These are phyloP conservation scores for Lentinula sp. DNA, from an alignment of 768 basidiomycete species.

Conservation along the genomic window DNA sequence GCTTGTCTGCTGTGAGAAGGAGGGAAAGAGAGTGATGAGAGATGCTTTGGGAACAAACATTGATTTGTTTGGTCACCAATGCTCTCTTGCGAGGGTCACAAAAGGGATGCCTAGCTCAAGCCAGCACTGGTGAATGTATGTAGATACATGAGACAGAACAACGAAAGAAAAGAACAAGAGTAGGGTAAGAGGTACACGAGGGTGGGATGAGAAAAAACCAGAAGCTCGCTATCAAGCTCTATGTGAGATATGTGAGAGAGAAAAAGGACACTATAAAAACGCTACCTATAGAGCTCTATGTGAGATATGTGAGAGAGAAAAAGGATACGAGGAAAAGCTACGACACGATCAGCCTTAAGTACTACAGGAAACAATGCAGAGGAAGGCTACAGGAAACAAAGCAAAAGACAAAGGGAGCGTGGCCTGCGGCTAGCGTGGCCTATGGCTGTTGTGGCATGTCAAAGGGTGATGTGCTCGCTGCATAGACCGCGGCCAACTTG, in stretches of 20 bases:
- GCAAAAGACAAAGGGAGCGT: not conserved
- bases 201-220: too few relatives aligned
- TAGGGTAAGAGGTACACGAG: too few relatives aligned
- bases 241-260: too few relatives aligned
- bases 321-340: not conserved
- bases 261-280: not conserved
- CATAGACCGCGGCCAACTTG: too few relatives aligned
- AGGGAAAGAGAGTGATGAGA: too few relatives aligned
- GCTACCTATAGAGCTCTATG: too few relatives aligned
- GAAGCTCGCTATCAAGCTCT: too few relatives aligned
- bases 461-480: too few relatives aligned
- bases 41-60: not conserved
- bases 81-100: not conserved
- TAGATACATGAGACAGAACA: not conserved
- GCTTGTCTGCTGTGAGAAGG: too few relatives aligned
- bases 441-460: too few relatives aligned
- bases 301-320: not conserved
- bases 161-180: not conserved
- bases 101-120: constrained; percentile 1
- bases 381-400: too few relatives aligned
- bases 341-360: not conserved
- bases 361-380: not conserved
- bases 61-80: not conserved
- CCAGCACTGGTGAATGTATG: not conserved
- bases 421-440: not conserved